phyloP scores from a whole-genome alignment of 352 stramenopile genomes.

The Globisporangium parvum region DNA sequence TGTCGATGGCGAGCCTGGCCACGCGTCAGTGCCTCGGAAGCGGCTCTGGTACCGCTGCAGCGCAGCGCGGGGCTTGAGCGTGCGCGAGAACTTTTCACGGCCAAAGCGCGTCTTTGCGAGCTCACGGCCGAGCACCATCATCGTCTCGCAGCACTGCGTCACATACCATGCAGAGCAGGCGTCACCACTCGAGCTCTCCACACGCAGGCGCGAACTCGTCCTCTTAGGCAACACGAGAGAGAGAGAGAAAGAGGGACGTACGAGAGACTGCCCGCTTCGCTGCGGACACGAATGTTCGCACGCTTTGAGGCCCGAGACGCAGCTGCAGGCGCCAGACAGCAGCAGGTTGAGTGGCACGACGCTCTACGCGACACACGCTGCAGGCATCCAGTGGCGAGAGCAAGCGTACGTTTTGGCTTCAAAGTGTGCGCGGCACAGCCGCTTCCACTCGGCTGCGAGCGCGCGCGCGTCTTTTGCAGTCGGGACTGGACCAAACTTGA shows the following conservation, averaged over 20 bases:
- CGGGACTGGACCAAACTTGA: conserved; percentile 62
- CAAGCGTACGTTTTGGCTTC: conserved; percentile 33
- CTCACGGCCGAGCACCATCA: conserved; percentile 46
- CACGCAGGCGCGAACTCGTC: no score
- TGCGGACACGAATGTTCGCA: conserved; percentile 72
- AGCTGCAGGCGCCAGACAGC: conserved; percentile 21
- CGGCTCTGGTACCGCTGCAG: conserved; percentile 63
- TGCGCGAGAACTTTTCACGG: conserved; percentile 56
- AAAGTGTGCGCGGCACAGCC: conserved; percentile 40
- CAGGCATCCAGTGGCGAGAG: not conserved
- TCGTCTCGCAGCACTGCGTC: conserved; percentile 56
- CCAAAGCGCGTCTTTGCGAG: conserved; percentile 59
- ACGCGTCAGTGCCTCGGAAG: conserved; percentile 51
- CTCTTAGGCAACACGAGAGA: no score
- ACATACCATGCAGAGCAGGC: not conserved
- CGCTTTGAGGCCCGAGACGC: conserved; percentile 31
- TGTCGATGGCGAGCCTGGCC: conserved; percentile 47
- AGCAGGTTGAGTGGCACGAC: no score
- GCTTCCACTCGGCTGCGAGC: conserved; percentile 64
- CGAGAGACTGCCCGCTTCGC: conserved; percentile 50
- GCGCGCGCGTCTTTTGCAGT: conserved; percentile 32
- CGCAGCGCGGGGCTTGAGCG: conserved; percentile 51
- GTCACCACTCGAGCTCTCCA: no score
- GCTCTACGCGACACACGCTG: no score
- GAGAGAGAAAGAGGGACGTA: no score